Base-by-base conservation (phyloP, 176 grass and related monocot species). In the Oryza nivara region DNA sequence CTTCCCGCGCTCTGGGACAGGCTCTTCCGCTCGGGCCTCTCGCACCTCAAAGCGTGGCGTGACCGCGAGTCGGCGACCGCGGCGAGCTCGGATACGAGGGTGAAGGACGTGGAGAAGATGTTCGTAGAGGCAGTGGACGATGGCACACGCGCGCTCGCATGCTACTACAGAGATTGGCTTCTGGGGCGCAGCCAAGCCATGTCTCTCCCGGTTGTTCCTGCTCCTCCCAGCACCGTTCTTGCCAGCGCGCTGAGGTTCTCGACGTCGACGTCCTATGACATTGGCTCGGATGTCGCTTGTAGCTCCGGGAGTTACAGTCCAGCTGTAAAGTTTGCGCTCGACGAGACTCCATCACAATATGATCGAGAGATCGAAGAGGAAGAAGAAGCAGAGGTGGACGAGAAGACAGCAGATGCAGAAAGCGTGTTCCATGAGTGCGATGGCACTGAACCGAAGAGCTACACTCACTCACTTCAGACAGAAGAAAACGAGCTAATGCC, bases 101-200 rank as follows among this genome's bases (percentile, higher is more conserved):
- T 40, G 6, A 88, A 95, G 67, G 74, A 84, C 6, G 70, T 95
- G 52, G 81, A 86, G 41, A 83, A 14, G 67, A 72, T 13, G 22
- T 95, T 93, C 78, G 23, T 65, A 0, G 85, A 90, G 28, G 83
- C 54, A 6, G 7, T 95, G 68, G 79, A 98, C 75, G 87, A 73
- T 0, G 88, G 91, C 17, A 95, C 95, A 23, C 76, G 88, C 20
- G 28, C 17, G 22, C 64, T 98, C 68, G 96, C 96, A 51, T 48
- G 82, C 72, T 95, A 98, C 90, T 98, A 98, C 88, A 89, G 85
- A 35, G 91, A 95, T n/a, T 98, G 91, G 96, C 80, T 98, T 7
- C 83, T 82, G 20, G 93, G 87, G 3, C 91, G 90, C 69, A 89
- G 78, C 3, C 34, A 87, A 5, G 73, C 54, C 25, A 77, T 86